Evolutionary conservation across 164 flowering plant genomes (phyloP), one percentile per base, ranked within the genome.

Genomic region (Kingdonia uniflora): DNA sequence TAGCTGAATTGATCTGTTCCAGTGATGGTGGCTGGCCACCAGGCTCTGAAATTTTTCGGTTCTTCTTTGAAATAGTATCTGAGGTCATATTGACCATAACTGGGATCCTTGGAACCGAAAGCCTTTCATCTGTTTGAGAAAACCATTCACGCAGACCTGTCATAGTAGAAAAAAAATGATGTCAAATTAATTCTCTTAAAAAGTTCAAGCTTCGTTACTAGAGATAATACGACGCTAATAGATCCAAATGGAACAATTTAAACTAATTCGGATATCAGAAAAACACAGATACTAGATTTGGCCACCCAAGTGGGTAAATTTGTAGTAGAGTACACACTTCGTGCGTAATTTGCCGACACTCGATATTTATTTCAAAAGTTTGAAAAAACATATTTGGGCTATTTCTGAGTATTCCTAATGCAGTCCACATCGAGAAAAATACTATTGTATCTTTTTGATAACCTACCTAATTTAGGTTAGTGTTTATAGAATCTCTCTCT

Each of bases 141-240:
- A 89, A 85, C 82, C 90, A 94, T 57, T 94, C 99, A 25, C 99
- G 95, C 66, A 94, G 51, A 25, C 99, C 99, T 94, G 71, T 55
- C 21, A 73, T 21, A 56, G 56, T 40, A 48, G 20, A 24, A 17
- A 46, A 41, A 46, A 44, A 56, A 49, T n/a, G 13, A 39, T 29
- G 57, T 25, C 42, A 5, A 25, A 23, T 7, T 19, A 49, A 39
- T 14, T 14, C 20, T 64, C 8, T 29, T 8, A 29, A 29, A 29
- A 29, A 8, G 35, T 29, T 29, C 35, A 29, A 29, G 35, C 35
- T 29, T 29, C 35, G 8, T 29, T 3, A 8, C 8, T 29, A 8
- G 6, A 29, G 4, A 8, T 29, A 29, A 8, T 29, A 4, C 35
- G 8, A 23, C 0, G 15, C 2, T 21, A 23, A 48, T 14, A 48